Base-by-base conservation (phyloP, 2,329 filamentous ascomycete species). In the Fusarium duplospermum region DNA sequence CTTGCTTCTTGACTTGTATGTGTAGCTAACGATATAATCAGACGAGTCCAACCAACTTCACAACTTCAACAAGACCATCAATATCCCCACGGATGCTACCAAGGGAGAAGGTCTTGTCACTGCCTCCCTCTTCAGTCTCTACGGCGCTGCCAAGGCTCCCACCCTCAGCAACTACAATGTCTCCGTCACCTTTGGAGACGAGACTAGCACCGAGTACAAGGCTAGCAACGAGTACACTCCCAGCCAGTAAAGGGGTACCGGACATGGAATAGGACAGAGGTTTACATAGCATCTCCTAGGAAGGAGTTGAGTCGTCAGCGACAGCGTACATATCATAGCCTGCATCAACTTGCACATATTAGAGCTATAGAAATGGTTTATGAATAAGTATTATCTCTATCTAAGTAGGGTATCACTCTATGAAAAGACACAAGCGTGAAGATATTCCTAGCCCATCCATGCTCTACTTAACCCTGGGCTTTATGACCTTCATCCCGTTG, bases 401-500 rank as follows among this genome's bases (percentile, higher is more conserved):
- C 64, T 78, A 73, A 62, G 56, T 71, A 77, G 76, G 76, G 76
- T 78, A 78, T 78, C 76, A 74, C 71, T 78, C 66, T 75, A 74
- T 74, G 72, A 71, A 69, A 61, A 31, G 24, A 59, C 63, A 29
- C 27, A 62, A 65, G 54, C 68, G 65, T 64, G 9, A 52, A 65
- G 36, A 57, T 52, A 47, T 35, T 52, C 61, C 50, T 40, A 42
- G 58, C 47, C 29, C 22, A 35, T 60, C 62, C 45, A 67, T 54
- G 36, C 62, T 62, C 40, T 63, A 76, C 70, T 73, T 79, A 14
- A 62, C 76, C 76, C 78, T 82, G 45, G 81, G 81, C 64, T 75
- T 78, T 61, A 77, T 67, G 13, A 86, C 81, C 76, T 81, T 82
- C 74, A 88, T 81, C 4, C 85, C 88, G 70, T 83, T 85, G 22